Evolutionary conservation across 768 basidiomycete genomes (phyloP), one percentile per base, ranked within the genome.

Genomic region (Zangia roseola): DNA sequence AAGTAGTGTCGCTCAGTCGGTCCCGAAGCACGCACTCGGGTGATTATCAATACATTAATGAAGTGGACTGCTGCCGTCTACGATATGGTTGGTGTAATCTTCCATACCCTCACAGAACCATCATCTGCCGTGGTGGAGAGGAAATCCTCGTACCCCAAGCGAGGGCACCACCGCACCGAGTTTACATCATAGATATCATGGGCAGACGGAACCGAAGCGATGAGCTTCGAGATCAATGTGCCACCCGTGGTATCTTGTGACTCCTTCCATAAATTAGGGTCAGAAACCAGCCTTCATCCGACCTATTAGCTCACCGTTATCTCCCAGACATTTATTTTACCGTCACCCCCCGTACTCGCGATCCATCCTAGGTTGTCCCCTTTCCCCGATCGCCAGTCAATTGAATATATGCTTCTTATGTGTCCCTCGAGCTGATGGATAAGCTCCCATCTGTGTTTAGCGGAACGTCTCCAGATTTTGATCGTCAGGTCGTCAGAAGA

Each of bases 111-210:
- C 13, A 88, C 77, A 25, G 72, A 63, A 8, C 91, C 89, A 65
- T 97, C 95, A 61, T 99, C 95, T 0, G 89, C 93, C 5, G 85
- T 80, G 2, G 87, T 91, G 2, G 88, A 90, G 3, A 97, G 68
- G 4, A 94, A 44, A 52, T 86, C 77, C 51, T 82, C 75, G 40
- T 74, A 75, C 1, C 85, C 87, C 17, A 71, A 62, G 30, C 86
- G 71, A 2, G 85, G 80, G 69, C 91, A 93, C 92, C 94, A 98
- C 3, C 77, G 74, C 19, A 95, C 78, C 10, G 81, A 74, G 68
- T 99, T 98, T 21, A 94, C 79, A 62, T 99, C 97, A 56, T 80
- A 74, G 1, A 91, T 83, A 1, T 81, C 88, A 60, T 99, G 97
- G 1, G 91, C 86, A 10, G 78, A 71, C 16, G 78, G 69, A 3